Conservation (phyloP, 1,139 yeast genomes). For the Pichia sp. region DNA sequence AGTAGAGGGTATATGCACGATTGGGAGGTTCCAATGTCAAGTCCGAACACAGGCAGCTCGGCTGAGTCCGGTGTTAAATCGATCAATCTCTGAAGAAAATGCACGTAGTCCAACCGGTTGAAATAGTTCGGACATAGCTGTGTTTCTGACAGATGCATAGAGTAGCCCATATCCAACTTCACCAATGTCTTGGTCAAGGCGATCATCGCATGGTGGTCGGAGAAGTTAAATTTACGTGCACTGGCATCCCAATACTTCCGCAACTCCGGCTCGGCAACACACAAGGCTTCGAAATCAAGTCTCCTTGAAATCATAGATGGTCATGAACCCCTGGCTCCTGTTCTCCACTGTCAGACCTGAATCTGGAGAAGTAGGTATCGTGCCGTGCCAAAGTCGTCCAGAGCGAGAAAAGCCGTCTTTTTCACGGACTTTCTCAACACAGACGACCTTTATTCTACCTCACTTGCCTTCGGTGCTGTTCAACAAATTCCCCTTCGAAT, state of each 20-base stretch:
- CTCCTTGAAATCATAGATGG: slow-evolving; percentile 3
- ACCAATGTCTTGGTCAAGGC: slow-evolving; percentile 22
- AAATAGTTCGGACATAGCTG: slow-evolving; percentile 31
- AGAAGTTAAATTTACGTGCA: slow-evolving; percentile 19
- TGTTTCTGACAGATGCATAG: slow-evolving; percentile 16
- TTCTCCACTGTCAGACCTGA: neutral
- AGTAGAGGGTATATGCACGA: slow-evolving; percentile 40
- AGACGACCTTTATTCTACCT: too few species aligned
- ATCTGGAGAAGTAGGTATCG: too few species aligned
- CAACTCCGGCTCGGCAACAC: slow-evolving; percentile 16
- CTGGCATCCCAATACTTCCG: slow-evolving; percentile 10
- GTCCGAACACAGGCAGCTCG: slow-evolving; percentile 13
- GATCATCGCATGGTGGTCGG: slow-evolving; percentile 21
- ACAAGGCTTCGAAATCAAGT: slow-evolving; percentile 1
- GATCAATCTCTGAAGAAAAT: slow-evolving; percentile 19
- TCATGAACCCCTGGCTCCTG: too few species aligned
- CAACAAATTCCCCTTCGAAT: too few species aligned
- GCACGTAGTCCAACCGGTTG: slow-evolving; percentile 28
- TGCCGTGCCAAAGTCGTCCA: too few species aligned
- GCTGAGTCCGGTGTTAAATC: neutral
- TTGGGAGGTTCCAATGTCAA: slow-evolving; percentile 40
- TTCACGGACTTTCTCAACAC: neutral
- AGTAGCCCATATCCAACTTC: slow-evolving; percentile 16
- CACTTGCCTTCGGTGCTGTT: neutral
- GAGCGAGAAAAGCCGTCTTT: neutral